phyloP scores from a whole-genome alignment of 768 basidiomycete species.

The Clitopilus passeckerianus region DNA sequence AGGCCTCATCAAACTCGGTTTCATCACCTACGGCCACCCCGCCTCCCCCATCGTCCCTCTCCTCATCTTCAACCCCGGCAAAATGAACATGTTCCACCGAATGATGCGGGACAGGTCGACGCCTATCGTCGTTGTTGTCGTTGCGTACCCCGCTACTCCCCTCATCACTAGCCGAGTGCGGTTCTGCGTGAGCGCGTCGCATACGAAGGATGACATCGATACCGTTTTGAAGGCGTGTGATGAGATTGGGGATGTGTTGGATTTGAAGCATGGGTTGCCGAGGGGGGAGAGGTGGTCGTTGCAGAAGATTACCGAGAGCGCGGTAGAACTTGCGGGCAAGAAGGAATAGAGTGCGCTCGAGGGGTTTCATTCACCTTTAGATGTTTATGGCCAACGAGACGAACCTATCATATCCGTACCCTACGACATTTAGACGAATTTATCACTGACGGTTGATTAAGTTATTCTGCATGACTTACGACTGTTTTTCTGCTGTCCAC shows the following conservation, averaged over 20 bases:
- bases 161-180: constrained; percentile 84
- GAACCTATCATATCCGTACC: background rate
- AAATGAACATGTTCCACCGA: constrained; percentile 88
- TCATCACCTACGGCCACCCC: constrained; percentile 92
- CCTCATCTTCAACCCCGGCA: constrained; percentile 88
- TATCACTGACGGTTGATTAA: background rate
- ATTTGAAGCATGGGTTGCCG: constrained; percentile 73
- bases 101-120: constrained; percentile 80
- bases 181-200: constrained; percentile 91
- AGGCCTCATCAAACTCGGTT: constrained; percentile 86
- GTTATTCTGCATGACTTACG: background rate
- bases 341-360: background rate
- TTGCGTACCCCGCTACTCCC: constrained; percentile 87
- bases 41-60: constrained; percentile 93
- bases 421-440: background rate
- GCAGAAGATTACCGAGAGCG: constrained; percentile 65
- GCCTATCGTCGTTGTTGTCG: constrained; percentile 86
- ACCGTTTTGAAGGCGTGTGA: constrained; percentile 79
- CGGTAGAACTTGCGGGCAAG: constrained; percentile 58
- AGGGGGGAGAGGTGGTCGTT: constrained; percentile 67
- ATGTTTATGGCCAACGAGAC: background rate
- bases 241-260: constrained; percentile 86
- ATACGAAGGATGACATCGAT: constrained; percentile 98
- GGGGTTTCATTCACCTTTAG: background rate
- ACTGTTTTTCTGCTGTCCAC: background rate